Base-by-base conservation (phyloP, 2,329 filamentous ascomycete genomes). In the Leptodontidium sp. region DNA sequence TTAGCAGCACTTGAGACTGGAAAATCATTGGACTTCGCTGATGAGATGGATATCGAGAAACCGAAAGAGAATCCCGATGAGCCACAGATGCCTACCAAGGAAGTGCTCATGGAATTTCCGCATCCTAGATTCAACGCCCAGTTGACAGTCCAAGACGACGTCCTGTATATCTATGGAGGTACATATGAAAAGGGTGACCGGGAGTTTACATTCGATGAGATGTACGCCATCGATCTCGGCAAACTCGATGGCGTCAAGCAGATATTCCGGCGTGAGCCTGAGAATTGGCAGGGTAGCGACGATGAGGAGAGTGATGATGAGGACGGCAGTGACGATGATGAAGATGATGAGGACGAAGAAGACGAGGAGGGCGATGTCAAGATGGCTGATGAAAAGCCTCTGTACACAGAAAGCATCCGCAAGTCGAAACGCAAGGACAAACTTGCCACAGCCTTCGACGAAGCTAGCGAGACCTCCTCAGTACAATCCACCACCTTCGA, bases 211-310 rank as follows among this genome's bases (percentile, higher is more conserved):
- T 97, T 98, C 80, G 94, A 98, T 75, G 96, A 99, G 76, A 85
- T 99, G 80, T 97, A 97, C 81, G 91, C 93, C 1, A 90, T 98
- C 69, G 94, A 99, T 76, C 84, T 99, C n/a, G 94, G 91, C 69
- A 98, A 97, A 80, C 85, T 99, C 70, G 94, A 98, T 74, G 96
- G 96, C 3, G 95, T 96, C 72, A 95, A 94, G 78, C 92, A 98
- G 80, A 88, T 98, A 59, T 98, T 95, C 83, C 92, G 86, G 78
- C 87, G 93, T 64, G 92, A 97, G 74, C 90, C 94, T 74, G 88
- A 93, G 77, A 94, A 97, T 79, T 98, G 94, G 94, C 81, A 90
- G 66, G 90, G 91, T 4, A 86, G 89, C 64, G 85, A 91, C 24
- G 85, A 91, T 24, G 85, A 92, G 0, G 86, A 88, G 0, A 85